phyloP scores from a whole-genome alignment of 2,329 filamentous ascomycete species.

The Pyrenophora tritici-repentis region DNA sequence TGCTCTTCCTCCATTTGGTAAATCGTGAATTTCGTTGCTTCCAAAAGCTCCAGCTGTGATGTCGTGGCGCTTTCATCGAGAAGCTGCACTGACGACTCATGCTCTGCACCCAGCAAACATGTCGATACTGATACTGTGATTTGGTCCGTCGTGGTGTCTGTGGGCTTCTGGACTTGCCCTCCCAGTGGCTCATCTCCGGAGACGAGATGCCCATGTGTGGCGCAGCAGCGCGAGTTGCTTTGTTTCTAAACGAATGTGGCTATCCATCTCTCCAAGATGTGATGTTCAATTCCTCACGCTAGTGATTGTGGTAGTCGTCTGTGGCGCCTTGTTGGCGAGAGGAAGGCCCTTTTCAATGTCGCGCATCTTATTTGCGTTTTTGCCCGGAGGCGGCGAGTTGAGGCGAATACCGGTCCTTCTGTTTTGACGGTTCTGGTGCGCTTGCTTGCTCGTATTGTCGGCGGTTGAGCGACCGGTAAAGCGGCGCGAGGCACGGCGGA shows the following conservation, averaged over 20 bases:
- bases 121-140: no score
- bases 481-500: constrained; percentile 66
- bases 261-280: neutral
- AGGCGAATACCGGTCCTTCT: constrained; percentile 44
- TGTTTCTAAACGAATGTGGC: neutral
- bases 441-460: constrained; percentile 14
- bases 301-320: constrained; percentile 43
- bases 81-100: neutral
- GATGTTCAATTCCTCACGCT: constrained; percentile 27
- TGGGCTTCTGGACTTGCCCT: no score
- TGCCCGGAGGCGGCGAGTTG: constrained; percentile 40
- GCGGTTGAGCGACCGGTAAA: constrained; percentile 49
- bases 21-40: constrained; percentile 2
- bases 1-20: constrained; percentile 1
- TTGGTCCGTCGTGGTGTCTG: no score
- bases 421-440: constrained; percentile 38
- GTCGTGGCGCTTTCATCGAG: constrained; percentile 1
- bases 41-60: neutral
- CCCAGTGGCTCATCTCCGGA: neutral
- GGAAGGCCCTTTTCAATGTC: constrained; percentile 45
- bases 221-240: neutral
- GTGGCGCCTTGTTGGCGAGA: constrained; percentile 26
- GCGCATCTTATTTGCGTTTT: constrained; percentile 22
- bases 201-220: constrained; percentile 1
- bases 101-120: neutral